A percentile compares a stretch with the other conserved stretches of the same genome.
Conservation (phyloP, 2,329 filamentous ascomycete genomes). For the Nothophoma quercina region DNA sequence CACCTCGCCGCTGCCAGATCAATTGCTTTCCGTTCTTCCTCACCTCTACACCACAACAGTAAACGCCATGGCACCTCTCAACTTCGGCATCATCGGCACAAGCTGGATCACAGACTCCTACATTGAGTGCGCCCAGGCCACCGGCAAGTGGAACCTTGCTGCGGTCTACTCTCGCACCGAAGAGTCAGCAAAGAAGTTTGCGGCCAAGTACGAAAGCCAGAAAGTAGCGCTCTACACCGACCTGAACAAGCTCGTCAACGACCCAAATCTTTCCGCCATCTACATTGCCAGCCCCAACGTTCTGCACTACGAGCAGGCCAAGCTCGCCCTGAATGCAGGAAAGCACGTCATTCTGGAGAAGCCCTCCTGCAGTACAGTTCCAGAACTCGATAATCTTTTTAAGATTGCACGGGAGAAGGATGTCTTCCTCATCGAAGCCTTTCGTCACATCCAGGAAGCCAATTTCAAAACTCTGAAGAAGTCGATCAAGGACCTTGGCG, state of each 20-base stretch:
- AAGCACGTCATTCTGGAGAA: slow-evolving; percentile 62
- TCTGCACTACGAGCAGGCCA: slow-evolving; percentile 57
- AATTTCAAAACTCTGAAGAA: slow-evolving; percentile 57
- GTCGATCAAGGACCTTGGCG: slow-evolving; percentile 50
- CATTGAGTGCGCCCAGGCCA: slow-evolving; percentile 54
- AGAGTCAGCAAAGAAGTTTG: slow-evolving; percentile 54
- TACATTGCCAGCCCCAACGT: slow-evolving; percentile 61
- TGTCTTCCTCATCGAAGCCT: slow-evolving; percentile 58
- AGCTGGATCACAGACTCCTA: slow-evolving; percentile 60
- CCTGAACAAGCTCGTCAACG: slow-evolving; percentile 49
- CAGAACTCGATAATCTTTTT: slow-evolving; percentile 55
- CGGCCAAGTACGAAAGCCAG: slow-evolving; percentile 48
- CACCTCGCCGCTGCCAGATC: not conserved
- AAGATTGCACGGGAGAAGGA: slow-evolving; percentile 50
- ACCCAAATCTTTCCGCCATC: slow-evolving; percentile 51
- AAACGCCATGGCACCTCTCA: slow-evolving; percentile 42
- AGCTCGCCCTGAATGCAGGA: slow-evolving; percentile 51
- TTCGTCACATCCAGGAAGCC: slow-evolving; percentile 58
- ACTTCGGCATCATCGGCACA: slow-evolving; percentile 57
- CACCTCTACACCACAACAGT: not conserved
- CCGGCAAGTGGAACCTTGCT: slow-evolving; percentile 53
- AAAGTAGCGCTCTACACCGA: slow-evolving; percentile 49
- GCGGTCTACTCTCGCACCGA: slow-evolving; percentile 57
- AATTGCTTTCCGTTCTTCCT: not conserved
- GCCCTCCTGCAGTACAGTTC: slow-evolving; percentile 54